A percentile compares a stretch with the other conserved stretches of the same genome.
Evolutionary conservation across 2,329 filamentous ascomycete species (phyloP).

Genomic region (Talaromyces verruculosus): DNA sequence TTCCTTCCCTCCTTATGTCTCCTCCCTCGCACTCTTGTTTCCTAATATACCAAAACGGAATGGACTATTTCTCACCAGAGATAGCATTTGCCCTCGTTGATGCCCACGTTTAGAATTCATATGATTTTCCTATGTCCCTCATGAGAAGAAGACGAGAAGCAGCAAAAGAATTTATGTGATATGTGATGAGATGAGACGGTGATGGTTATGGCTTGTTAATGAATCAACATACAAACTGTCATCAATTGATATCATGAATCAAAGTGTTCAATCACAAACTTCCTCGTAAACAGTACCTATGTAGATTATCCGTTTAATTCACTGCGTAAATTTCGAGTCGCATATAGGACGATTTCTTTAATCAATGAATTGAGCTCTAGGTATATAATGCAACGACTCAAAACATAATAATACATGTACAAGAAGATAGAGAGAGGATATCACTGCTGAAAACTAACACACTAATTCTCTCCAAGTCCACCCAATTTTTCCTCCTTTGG

Average conservation of each 20-base stretch:
- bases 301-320: not conserved
- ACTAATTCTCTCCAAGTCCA: not conserved
- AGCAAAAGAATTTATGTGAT: conserved; percentile 16
- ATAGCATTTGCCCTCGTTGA: not conserved
- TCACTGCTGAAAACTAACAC: not conserved
- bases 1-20: conserved; percentile 3
- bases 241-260: conserved; percentile 14
- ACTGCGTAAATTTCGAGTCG: not conserved
- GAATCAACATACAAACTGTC: conserved; percentile 8
- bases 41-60: conserved; percentile 18
- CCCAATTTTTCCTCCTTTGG: not conserved
- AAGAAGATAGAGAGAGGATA: not conserved
- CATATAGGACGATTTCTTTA: not conserved
- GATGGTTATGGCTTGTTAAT: conserved; percentile 16
- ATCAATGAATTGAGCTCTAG: not conserved
- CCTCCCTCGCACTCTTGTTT: not conserved
- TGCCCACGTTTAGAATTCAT: conserved; percentile 12
- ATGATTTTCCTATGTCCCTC: conserved; percentile 20
- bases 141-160: conserved; percentile 17
- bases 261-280: not conserved
- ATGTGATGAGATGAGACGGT: conserved; percentile 19
- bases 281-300: not conserved
- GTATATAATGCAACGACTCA: not conserved
- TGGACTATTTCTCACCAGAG: not conserved
- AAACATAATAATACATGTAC: not conserved